These are phyloP conservation scores for Leccinum pseudoinsigne DNA, from an alignment of 1,284 basidiomycete genomes.

Conservation along the genomic window DNA sequence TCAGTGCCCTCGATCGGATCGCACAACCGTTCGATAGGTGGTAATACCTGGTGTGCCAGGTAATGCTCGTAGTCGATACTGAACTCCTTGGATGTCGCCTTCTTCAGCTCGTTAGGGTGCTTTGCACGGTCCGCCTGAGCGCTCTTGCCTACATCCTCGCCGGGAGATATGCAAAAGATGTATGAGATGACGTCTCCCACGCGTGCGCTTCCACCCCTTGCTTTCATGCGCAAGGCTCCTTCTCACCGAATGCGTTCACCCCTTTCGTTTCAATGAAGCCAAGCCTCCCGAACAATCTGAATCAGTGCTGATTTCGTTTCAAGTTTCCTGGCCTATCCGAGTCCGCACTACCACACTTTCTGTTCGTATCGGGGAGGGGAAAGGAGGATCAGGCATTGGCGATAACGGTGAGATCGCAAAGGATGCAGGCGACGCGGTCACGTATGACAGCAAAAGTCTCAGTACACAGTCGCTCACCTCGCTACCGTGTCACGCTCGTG, in stretches of 20 bases:
- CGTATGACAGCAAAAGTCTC: conserved; percentile 63
- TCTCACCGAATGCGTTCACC: conserved; percentile 49
- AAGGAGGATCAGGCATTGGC: conserved; percentile 17
- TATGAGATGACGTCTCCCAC: conserved; percentile 96
- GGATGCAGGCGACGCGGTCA: conserved; percentile 38
- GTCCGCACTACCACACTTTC: conserved; percentile 45
- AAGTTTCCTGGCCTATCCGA: conserved; percentile 45
- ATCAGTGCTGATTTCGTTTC: conserved; percentile 46
- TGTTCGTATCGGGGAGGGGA: conserved; percentile 38
- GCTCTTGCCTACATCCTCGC: conserved; percentile 72
- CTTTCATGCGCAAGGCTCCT: conserved; percentile 79
- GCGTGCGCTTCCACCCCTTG: conserved; percentile 77
- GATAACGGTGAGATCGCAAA: conserved; percentile 12
- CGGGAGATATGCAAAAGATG: conserved; percentile 85
- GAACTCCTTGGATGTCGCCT: conserved; percentile 56
- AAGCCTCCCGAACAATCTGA: conserved; percentile 46
- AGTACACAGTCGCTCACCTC: conserved; percentile 29
- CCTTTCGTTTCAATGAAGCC: conserved; percentile 47
- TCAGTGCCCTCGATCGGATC: conserved; percentile 98
- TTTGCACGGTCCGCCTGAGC: conserved; percentile 90
- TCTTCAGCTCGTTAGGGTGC: conserved; percentile 92
- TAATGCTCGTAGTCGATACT: conserved; percentile 93
- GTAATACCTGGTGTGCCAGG: conserved; percentile 89
- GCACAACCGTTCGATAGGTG: conserved; percentile 93
- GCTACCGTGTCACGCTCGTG: too few species aligned